Percentiles rank a stretch among this genome's conserved stretches.
phyloP scores from a whole-genome alignment of 2,329 filamentous ascomycete genomes.

The Gaeumannomyces sp. region DNA sequence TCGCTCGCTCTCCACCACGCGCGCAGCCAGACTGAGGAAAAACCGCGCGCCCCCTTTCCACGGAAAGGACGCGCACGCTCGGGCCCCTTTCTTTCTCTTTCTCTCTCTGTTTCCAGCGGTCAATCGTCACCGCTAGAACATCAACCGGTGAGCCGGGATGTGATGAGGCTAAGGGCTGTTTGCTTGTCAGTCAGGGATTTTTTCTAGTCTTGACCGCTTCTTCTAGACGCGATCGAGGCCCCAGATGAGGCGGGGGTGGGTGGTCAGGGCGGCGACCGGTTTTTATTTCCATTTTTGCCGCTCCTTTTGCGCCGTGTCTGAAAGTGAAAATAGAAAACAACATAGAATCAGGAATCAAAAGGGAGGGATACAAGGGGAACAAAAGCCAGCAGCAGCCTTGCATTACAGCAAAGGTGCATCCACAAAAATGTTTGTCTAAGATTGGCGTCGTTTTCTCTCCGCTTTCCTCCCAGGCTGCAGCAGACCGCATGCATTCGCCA shows the following conservation, averaged over 20 bases:
- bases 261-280: background rate
- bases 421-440: background rate
- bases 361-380: background rate
- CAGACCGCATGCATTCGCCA: slow-evolving; percentile 1
- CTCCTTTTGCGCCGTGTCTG: background rate
- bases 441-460: slow-evolving; percentile 2
- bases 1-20: too few relatives aligned
- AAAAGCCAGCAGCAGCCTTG: background rate
- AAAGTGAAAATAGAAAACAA: background rate
- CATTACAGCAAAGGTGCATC: background rate
- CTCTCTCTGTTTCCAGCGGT: background rate
- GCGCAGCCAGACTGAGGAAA: too few relatives aligned
- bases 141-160: background rate
- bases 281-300: background rate
- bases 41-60: too few relatives aligned
- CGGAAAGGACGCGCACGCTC: too few relatives aligned
- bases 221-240: background rate
- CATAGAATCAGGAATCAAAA: too few relatives aligned
- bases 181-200: background rate
- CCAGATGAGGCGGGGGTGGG: background rate
- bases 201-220: background rate
- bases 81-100: background rate
- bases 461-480: slow-evolving; percentile 2
- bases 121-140: background rate
- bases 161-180: background rate